Percentiles rank a stretch among this genome's conserved stretches.
Evolutionary conservation across 176 grass and related monocot genomes (phyloP).

Genomic region (Eleusine indica): DNA sequence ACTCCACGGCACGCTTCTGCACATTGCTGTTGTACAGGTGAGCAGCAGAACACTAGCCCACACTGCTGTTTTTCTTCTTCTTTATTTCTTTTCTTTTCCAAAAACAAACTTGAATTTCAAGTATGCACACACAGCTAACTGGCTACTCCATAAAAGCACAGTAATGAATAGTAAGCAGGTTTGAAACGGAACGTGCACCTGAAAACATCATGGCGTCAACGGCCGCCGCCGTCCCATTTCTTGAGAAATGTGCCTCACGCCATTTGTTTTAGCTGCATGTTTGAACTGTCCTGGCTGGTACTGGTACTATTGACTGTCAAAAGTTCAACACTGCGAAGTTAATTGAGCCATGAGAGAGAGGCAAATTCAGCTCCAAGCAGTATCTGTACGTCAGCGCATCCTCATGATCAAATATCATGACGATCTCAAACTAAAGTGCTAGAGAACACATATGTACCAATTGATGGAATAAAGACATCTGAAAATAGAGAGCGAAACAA

Average conservation of each 20-base stretch:
- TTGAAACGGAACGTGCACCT: background rate
- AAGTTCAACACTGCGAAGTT: background rate
- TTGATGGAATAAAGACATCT: background rate
- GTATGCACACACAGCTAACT: background rate
- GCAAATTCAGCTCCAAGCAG: slow-evolving; percentile 17
- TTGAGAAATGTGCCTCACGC: background rate
- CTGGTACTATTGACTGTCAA: background rate
- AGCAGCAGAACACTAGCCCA: background rate
- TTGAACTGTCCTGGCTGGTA: background rate
- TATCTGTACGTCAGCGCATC: background rate
- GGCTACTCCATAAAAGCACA: background rate
- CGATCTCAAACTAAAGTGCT: too few relatives aligned
- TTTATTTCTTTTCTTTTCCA: background rate
- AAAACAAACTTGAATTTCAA: background rate
- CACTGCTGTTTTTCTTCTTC: background rate
- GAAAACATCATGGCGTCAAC: background rate
- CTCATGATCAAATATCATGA: too few relatives aligned
- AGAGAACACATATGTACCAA: background rate
- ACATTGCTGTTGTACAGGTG: slow-evolving; percentile 78
- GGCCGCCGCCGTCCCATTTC: background rate
- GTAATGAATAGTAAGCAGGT: background rate
- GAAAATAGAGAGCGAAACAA: background rate
- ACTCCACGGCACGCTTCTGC: slow-evolving; percentile 65
- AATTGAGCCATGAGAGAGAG: too few relatives aligned
- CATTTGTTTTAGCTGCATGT: background rate